Percentiles rank a stretch among this genome's conserved stretches.
Conservation (phyloP, 73 alveolate genomes). For the Blepharisma japonicum region DNA sequence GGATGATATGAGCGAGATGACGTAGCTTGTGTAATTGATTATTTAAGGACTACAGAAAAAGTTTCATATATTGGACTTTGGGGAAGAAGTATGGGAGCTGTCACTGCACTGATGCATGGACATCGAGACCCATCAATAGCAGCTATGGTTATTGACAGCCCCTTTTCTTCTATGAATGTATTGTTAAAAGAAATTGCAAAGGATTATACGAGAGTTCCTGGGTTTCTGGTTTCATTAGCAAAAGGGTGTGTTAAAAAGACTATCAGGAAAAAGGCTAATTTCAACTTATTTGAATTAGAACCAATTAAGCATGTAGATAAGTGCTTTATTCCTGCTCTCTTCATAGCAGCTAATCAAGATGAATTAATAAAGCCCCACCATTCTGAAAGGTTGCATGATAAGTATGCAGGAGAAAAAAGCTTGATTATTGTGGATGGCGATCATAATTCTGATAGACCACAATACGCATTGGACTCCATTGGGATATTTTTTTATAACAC, state of each 20-base stretch:
- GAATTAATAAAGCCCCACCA: slow-evolving; percentile 93
- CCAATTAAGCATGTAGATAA: slow-evolving; percentile 75
- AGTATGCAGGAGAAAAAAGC: slow-evolving; percentile 95
- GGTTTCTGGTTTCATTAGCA: slow-evolving; percentile 41
- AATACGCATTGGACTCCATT: slow-evolving; percentile 56
- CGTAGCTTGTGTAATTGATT: slow-evolving; percentile 81
- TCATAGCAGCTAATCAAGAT: slow-evolving; percentile 85
- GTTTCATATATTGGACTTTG: slow-evolving; percentile 77
- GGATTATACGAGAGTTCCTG: slow-evolving; percentile 53
- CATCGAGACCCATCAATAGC: slow-evolving; percentile 75
- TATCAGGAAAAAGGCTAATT: slow-evolving; percentile 74
- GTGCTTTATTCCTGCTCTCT: slow-evolving; percentile 80
- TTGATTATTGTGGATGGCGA: slow-evolving; percentile 69
- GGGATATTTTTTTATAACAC: slow-evolving; percentile 65
- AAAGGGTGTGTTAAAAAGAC: slow-evolving; percentile 58
- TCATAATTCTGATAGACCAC: slow-evolving; percentile 70
- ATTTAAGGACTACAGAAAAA: slow-evolving; percentile 64
- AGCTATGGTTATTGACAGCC: slow-evolving; percentile 96
- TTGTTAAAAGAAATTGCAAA: slow-evolving; percentile 75
- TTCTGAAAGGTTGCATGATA: slow-evolving; percentile 81
- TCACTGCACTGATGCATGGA: slow-evolving; percentile 81
- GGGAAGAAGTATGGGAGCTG: slow-evolving; percentile 95
- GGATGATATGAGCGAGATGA: slow-evolving; percentile 97
- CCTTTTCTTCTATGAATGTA: slow-evolving; percentile 72
- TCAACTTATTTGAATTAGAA: slow-evolving; percentile 74